Evolutionary conservation across 139 green algal genomes (phyloP), one percentile per base, ranked within the genome.

Genomic region (Tetradesmus lagerheimii): DNA sequence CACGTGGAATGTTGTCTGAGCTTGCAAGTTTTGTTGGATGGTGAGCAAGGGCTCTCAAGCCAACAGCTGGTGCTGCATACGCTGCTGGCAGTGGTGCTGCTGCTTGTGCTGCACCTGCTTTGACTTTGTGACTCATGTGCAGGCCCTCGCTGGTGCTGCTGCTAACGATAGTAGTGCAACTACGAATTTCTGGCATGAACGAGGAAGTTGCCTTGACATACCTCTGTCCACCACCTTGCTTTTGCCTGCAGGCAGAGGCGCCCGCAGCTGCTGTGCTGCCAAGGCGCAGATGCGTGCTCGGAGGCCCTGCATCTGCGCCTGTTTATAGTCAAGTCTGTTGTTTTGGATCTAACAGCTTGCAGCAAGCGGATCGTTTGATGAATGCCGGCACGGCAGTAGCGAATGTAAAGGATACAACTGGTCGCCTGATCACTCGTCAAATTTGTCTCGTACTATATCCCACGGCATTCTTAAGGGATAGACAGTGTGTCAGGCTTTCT

Each of bases 151-250:
- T 5, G 6, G 31, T 6, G 4, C 31, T 79, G 71, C 71, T 79
- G 71, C 71, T 41, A 27, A n/a, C 31, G 0, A 27, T n/a, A 5
- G 9, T 38, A 35, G 18, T 29, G 71, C 3, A 12, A n/a, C 12
- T 6, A n/a, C 31, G 31, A 23, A 20, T 71, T 20, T 23, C 47
- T 31, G 57, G 57, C 4, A n/a, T 39, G 37, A 12, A 47, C 18
- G 18, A 29, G 37, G 16, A 18, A 18, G 37, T 34, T 37, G n/a
- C 31, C n/a, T 41, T 75, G 27, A 0, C 91, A n/a, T 18, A 93
- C 92, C 92, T 90, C 91, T 91, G 45, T 95, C 91, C 39, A 91
- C 92, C 31, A 38, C 74, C 16, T 75, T 38, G 39, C 92, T 93
- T 57, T 95, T 93, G 11, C 64, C 81, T 18, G 75, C 86, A 16